Percentiles rank a stretch among this genome's conserved stretches.
These are phyloP conservation scores for Candida pseudofarinosa DNA, from an alignment of 805 yeast genomes.

Conservation along the genomic window DNA sequence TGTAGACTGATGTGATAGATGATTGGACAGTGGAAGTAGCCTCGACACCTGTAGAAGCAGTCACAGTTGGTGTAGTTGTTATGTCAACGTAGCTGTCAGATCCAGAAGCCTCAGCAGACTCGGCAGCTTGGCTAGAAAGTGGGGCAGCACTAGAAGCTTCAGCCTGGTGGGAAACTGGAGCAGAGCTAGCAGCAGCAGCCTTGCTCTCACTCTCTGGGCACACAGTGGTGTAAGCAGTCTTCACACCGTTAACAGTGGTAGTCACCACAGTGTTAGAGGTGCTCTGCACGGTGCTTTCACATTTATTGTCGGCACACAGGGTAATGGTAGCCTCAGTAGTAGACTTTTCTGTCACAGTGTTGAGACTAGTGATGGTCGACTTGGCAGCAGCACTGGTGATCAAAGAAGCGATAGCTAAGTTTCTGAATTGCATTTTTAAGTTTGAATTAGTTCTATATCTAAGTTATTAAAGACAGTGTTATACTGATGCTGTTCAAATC, in stretches of 20 bases:
- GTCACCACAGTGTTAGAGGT: conserved; percentile 22
- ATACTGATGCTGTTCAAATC: conserved; percentile 1
- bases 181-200: conserved; percentile 6
- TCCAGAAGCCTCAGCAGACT: conserved; percentile 12
- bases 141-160: conserved; percentile 6
- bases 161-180: conserved; percentile 6
- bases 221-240: conserved; percentile 34
- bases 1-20: conserved; percentile 33
- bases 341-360: conserved; percentile 21
- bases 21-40: conserved; percentile 37
- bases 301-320: conserved; percentile 31
- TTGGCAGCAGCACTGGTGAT: conserved; percentile 19
- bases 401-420: conserved; percentile 20
- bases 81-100: conserved; percentile 42
- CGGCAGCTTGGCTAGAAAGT: conserved; percentile 11
- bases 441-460: conserved; percentile 2
- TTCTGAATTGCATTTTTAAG: conserved; percentile 20
- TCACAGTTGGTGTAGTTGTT: conserved; percentile 47
- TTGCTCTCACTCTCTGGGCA: conserved; percentile 27
- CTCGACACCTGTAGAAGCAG: conserved; percentile 44
- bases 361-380: conserved; percentile 14
- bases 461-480: conserved; percentile 5
- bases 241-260: conserved; percentile 29
- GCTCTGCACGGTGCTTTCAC: conserved; percentile 14
- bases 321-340: conserved; percentile 37